Base-by-base conservation (phyloP, 169 alveolate genomes). In the Plasmodium sp. region DNA sequence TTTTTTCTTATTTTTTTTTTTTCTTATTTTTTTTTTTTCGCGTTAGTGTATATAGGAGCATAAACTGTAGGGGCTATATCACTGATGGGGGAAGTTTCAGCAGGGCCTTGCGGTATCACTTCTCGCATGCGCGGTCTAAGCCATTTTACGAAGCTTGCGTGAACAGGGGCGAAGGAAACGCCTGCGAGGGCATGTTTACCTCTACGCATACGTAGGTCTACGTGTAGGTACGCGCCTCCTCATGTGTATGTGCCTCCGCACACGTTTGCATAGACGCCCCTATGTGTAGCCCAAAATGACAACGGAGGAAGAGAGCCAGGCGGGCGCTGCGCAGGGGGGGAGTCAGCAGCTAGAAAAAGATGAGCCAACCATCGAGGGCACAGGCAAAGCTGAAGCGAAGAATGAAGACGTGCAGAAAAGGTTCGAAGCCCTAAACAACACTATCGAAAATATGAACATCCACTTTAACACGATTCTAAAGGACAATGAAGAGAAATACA, bases 401-500 rank as follows among this genome's bases (percentile, higher is more conserved):
- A 80, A 88, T 88, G 90, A 80, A 34, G 16, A 80, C 62, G 62
- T 88, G 4, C 94, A 88, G 56, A 80, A 88, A 80, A 14, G 90
- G 10, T 88, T 88, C 43, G 94, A 79, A n/a, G 72, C 91, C 1
- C 54, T 88, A 71, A 88, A 88, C 80, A 80, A 67, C 14, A 88
- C 94, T 5, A 80, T 88, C 54, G 94, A 88, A 41, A 71, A 88
- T 67, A 88, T 88, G 94, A 80, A 88, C 16, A 58, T 80, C 16
- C 91, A 88, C 27, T 58, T 88, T 39, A 88, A 88, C 18, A 88
- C 71, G 22, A 80, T 88, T 39, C 51, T 88, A 41, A 80, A 88
- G 73, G 90, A 88, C 48, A 88, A 88, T 74, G 94, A 88, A 41
- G 94, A 88, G 75, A 88, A 88, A 88, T 88, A 88, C 72, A 80